A percentile compares a stretch with the other conserved stretches of the same genome.
These are phyloP conservation scores for Nothophytophthora sp. DNA, from an alignment of 352 stramenopile species.

Conservation along the genomic window DNA sequence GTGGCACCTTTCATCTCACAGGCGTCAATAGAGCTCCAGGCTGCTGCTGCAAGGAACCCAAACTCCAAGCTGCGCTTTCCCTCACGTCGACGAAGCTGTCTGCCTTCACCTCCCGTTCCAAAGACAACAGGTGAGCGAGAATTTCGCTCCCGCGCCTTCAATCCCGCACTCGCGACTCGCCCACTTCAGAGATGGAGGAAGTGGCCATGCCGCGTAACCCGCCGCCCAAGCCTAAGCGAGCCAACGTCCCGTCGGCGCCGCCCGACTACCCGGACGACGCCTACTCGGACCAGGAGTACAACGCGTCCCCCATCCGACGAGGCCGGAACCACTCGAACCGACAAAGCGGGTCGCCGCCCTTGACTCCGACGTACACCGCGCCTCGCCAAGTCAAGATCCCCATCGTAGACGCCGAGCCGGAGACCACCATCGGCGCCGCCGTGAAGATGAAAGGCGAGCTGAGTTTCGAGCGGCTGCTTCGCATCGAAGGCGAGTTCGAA, in stretches of 20 bases:
- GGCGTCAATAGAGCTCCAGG: too few species aligned
- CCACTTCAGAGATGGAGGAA: conserved; percentile 58
- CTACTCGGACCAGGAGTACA: conserved; percentile 70
- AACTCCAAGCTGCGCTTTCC: too few species aligned
- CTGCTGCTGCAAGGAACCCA: too few species aligned
- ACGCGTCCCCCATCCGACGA: conserved; percentile 54
- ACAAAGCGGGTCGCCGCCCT: conserved; percentile 55
- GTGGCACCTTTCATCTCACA: too few species aligned
- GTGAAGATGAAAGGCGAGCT: conserved; percentile 92
- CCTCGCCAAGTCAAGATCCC: conserved; percentile 52
- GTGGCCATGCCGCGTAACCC: conserved; percentile 47
- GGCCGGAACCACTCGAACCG: conserved; percentile 58
- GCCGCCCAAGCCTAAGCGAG: conserved; percentile 74
- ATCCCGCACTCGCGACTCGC: conserved; percentile 18
- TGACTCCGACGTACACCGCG: conserved; percentile 61
- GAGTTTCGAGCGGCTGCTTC: conserved; percentile 87
- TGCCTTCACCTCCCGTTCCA: too few species aligned
- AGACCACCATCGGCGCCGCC: conserved; percentile 79
- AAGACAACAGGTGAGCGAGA: conserved; percentile 22
- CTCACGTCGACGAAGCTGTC: conserved; percentile 1
- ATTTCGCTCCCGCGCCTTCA: conserved; percentile 47
- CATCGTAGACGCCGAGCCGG: conserved; percentile 74
- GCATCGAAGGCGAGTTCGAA: conserved; percentile 91
- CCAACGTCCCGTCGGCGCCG: conserved; percentile 40
- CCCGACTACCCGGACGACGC: conserved; percentile 47